Evolutionary conservation across 352 stramenopile species (phyloP), one percentile per base, ranked within the genome.

Genomic region (Globisporangium orthogonon): DNA sequence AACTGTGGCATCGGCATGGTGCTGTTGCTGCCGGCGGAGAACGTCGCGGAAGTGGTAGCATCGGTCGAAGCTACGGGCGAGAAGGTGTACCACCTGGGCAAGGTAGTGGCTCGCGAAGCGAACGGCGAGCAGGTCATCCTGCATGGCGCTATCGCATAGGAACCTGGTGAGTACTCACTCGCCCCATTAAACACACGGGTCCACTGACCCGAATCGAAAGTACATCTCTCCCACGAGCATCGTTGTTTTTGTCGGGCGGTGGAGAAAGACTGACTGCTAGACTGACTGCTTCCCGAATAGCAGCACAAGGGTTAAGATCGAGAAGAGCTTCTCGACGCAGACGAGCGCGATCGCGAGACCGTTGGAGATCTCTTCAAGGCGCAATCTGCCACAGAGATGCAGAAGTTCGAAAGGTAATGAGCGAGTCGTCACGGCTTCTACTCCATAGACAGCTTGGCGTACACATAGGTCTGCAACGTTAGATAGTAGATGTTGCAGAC

Each of bases 1-100:
- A 99, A 99, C 74, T 98, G 94, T 73, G 97, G 97, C 58, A 95
- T 99, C 69, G 97, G 97, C 59, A 99, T 99, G 95, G 92, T 99
- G 39, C 70, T 99, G 29, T 94, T 99, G 54, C 73, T 99, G 30
- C 80, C 92, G 17, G 70, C 86, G 43, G 85, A 89, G 48, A 83
- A 95, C 62, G 95, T 95, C 29, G 80, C 85, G n/a, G 78, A 96
- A 54, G 89, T 97, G 5, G 88, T 92, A 40, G 40, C 79, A 43
- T 61, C 91, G 51, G 74, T 99, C 23, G 69, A 87, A 55, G 76
- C 79, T 23, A 83, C 74, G 43, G 88, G 89, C 50, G 94, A 98
- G 70, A 80, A 81, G 56, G 85, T 98, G 41, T 97, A 90, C 64
- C 78, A 92, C 77, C 64, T 98, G 35, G 94, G 94, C 67, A 78